A percentile compares a stretch with the other conserved stretches of the same genome.
Conservation (phyloP, 2,329 filamentous ascomycete species). For the Cercospora berteroae region DNA sequence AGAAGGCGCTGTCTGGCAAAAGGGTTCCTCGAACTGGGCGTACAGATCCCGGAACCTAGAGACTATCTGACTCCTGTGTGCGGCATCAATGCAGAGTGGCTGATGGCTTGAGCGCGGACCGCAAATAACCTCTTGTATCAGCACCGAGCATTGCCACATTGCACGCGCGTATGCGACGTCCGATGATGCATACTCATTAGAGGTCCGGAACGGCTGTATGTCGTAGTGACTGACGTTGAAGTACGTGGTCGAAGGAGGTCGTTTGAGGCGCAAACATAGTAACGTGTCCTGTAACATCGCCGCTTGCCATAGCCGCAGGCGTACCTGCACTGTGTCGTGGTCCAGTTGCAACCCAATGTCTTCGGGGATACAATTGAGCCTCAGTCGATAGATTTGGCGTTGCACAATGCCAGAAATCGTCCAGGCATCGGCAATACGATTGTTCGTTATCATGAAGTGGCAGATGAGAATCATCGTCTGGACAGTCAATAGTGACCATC, state of each 20-base stretch:
- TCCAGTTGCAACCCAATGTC: slow-evolving; percentile 53
- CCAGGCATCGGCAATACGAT: slow-evolving; percentile 78
- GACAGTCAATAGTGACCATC: slow-evolving; percentile 49
- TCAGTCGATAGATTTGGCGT: slow-evolving; percentile 76
- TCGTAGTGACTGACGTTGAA: not conserved
- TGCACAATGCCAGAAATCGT: slow-evolving; percentile 74
- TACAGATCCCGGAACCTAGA: not conserved
- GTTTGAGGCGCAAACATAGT: slow-evolving; percentile 69
- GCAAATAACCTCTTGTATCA: slow-evolving; percentile 8
- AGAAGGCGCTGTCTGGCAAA: not conserved
- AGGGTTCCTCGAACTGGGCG: not conserved
- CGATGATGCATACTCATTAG: not conserved
- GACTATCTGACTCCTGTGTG: not conserved
- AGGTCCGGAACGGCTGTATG: not conserved
- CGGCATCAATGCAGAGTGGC: not conserved
- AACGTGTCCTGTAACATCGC: slow-evolving; percentile 78
- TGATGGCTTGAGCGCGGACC: slow-evolving; percentile 1
- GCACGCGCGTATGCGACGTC: not conserved
- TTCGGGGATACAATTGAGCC: slow-evolving; percentile 68
- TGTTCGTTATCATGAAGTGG: slow-evolving; percentile 82
- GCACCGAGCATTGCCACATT: slow-evolving; percentile 14
- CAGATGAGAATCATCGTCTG: slow-evolving; percentile 77
- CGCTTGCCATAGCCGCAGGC: slow-evolving; percentile 77
- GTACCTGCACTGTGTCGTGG: slow-evolving; percentile 68
- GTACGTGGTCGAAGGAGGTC: slow-evolving; percentile 1